Percentiles rank a stretch among this genome's conserved stretches.
Evolutionary conservation across 2,329 filamentous ascomycete genomes (phyloP).

Genomic region (Delphinella strobiligena): DNA sequence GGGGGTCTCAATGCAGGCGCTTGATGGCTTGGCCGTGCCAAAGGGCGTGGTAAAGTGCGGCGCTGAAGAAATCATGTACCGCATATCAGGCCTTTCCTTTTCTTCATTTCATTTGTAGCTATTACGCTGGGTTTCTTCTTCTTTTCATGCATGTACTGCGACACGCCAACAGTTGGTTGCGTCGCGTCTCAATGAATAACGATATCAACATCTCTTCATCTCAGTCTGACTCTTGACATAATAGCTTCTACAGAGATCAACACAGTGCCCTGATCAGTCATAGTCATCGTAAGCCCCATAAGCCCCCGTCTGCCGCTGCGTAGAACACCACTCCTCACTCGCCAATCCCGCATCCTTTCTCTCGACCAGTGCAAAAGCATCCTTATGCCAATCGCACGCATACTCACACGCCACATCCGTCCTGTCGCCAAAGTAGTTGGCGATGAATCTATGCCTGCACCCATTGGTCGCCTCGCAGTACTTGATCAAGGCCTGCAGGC

Average conservation of each 20-base stretch:
- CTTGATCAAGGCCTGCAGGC: slow-evolving; percentile 47
- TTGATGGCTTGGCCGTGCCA: too few relatives aligned
- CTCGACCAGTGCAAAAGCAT: slow-evolving; percentile 26
- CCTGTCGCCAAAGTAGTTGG: slow-evolving; percentile 64
- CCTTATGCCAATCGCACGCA: slow-evolving; percentile 39
- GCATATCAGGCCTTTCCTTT: too few relatives aligned
- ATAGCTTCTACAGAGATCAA: neutral
- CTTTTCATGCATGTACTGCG: too few relatives aligned
- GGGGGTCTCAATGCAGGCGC: too few relatives aligned
- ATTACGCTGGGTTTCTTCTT: too few relatives aligned
- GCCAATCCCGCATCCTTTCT: slow-evolving; percentile 32
- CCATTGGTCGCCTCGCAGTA: slow-evolving; percentile 68
- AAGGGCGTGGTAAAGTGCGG: too few relatives aligned
- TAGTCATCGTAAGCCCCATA: slow-evolving; percentile 23
- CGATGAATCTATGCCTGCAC: slow-evolving; percentile 68
- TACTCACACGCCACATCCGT: slow-evolving; percentile 25
- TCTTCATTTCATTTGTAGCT: too few relatives aligned
- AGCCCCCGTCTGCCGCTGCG: slow-evolving; percentile 31
- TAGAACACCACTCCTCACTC: slow-evolving; percentile 38
- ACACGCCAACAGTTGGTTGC: too few relatives aligned
- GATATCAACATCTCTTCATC: too few relatives aligned
- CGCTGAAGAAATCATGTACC: too few relatives aligned
- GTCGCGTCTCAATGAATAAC: too few relatives aligned
- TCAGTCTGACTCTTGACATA: too few relatives aligned
- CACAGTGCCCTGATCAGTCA: slow-evolving; percentile 13